These are phyloP conservation scores for Aspergillus viridinutans DNA, from an alignment of 2,329 filamentous ascomycete genomes.

Conservation along the genomic window DNA sequence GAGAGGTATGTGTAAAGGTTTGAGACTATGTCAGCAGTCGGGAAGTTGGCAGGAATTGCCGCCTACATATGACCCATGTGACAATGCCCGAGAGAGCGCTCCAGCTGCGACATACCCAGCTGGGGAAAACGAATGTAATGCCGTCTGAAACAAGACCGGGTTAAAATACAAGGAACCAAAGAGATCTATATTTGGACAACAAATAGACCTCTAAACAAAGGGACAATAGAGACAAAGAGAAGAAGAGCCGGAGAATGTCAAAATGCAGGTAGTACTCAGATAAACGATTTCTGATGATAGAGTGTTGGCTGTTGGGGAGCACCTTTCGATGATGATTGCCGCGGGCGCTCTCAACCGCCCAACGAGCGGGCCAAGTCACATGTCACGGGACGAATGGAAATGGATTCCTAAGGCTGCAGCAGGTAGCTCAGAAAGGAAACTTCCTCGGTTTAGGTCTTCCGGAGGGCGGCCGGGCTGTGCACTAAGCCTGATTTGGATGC, in stretches of 20 bases:
- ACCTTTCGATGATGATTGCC: background rate
- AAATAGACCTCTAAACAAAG: constrained; percentile 5
- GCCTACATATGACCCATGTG: constrained; percentile 35
- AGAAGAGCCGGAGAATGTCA: background rate
- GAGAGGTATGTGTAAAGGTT: constrained; percentile 1
- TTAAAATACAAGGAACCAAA: background rate
- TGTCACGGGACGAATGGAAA: background rate
- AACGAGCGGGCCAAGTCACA: background rate
- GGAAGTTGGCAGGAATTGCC: constrained; percentile 24
- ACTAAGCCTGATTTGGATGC: background rate
- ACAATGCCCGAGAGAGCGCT: constrained; percentile 19
- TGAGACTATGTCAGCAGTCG: constrained; percentile 10
- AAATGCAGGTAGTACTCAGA: background rate
- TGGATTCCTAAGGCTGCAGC: background rate
- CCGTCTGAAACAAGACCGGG: constrained; percentile 1
- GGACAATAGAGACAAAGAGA: constrained; percentile 1
- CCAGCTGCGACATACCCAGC: constrained; percentile 10
- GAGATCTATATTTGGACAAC: background rate
- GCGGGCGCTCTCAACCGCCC: constrained; percentile 1
- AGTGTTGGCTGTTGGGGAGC: constrained; percentile 3
- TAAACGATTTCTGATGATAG: background rate
- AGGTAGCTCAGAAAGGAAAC: background rate
- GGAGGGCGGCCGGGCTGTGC: background rate
- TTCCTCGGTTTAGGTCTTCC: constrained; percentile 2
- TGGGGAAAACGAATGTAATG: constrained; percentile 9